Base-by-base conservation (phyloP, 2,329 filamentous ascomycete species). In the Fragosphaeria purpurea region DNA sequence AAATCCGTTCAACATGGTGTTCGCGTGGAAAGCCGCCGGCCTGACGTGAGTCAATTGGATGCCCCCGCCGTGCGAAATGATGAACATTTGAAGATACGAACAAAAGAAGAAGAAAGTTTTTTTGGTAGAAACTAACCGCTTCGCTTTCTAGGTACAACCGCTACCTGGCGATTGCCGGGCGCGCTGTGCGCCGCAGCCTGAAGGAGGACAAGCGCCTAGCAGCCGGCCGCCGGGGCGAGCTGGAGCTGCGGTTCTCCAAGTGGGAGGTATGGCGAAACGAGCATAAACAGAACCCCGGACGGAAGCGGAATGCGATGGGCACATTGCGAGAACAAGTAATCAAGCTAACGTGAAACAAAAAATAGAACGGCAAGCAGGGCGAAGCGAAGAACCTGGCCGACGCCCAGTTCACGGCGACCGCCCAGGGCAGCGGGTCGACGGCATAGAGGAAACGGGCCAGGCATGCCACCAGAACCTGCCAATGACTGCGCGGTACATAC, bases 1-100 rank as follows among this genome's bases (percentile, higher is more conserved):
- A 47, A 56, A 54, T 56, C 63, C 66, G 69, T 69, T 69, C 80
- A 88, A 80, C 76, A 98, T 97, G 93, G 79, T 86, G 75, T 91
- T 90, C 77, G 88, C 90, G 69, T 98, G 91, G 93, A 97, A 96
- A 86, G 82, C 90, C 68, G 88, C 93, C 70, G 93, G 93, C 74
- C 79, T 97, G 69, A 94, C 84, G 90, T 95, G 86, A 71, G 88
- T 79, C 54, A 56, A 55, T 61, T 55, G 44, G 34, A 39, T 4
- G 10, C 12, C n/a, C 31, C 10, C 22, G 12, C 35, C 33, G 10
- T 11, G 43, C 32, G 11, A 50, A 54, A 39, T 38, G 44, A 40
- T 32, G 46, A 55, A 51, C 56, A 58, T 54, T 22, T 38, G 47
- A 44, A 34, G 31, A n/a, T 35, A 33, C 7, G 38, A 46, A 11